Evolutionary conservation across 129 eudicot genomes (phyloP), one percentile per base, ranked within the genome.

Genomic region (carrot (Daucus carota)): DNA sequence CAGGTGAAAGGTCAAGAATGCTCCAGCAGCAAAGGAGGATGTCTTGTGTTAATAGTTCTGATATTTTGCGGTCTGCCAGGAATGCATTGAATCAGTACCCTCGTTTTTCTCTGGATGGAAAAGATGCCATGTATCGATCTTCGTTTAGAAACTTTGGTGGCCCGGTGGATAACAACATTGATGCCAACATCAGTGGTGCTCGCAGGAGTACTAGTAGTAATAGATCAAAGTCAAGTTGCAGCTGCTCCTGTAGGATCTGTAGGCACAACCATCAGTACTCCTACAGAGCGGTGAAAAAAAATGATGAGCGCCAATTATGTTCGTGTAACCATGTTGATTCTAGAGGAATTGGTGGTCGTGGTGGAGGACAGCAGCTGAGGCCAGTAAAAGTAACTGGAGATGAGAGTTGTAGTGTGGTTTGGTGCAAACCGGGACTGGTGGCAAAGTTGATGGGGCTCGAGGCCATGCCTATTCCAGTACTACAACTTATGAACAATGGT

Each of bases 11-110:
- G 33, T 80, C 17, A 81, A 71, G 80, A 84, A 13, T 28, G 72
- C n/a, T 74, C 63, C n/a, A 80, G 46, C 28, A 65, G 79, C 42
- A 81, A n/a, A 50, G 32, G 16, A n/a, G 97, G 65, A 94, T 91
- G 99, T 94, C 99, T 5, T 91, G 99, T 32, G 99, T 95, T 17
- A 89, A 90, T 82, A 92, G 93, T 70, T 89, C 92, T 3, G 99
- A 95, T 77, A 91, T 95, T 26, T 83, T 95, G 33, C 87, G 97
- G 17, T 87, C 88, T 14, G 99, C 99, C 9, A 83, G 97, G 77
- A 94, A 91, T 71, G 97, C 98, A 18, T 80, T 95, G 60, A 89
- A 89, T 83, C 96, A 91, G 83, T 95, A 95, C 79, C 99, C 99
- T 45, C 84, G 99, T 20, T 95, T 95, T 68, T 95, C 99, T 15